Evolutionary conservation across 768 basidiomycete species (phyloP).

Genomic region (Paxillus rubicundulus): DNA sequence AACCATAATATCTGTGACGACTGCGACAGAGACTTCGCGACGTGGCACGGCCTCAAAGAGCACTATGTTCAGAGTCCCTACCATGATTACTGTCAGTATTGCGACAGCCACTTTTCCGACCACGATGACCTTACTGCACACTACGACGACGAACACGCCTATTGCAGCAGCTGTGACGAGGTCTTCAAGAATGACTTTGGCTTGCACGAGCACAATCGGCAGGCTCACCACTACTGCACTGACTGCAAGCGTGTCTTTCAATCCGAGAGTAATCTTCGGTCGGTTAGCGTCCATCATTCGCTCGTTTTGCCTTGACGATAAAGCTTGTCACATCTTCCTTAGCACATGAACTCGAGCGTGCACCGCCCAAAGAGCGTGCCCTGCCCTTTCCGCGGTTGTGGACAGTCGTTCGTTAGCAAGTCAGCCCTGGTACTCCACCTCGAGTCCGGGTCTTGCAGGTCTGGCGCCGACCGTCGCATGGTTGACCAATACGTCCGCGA

Average conservation of each 20-base stretch:
- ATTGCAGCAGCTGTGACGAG: slow-evolving; percentile 41
- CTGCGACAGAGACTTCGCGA: slow-evolving; percentile 47
- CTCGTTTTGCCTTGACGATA: neutral
- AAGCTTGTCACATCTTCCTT: neutral
- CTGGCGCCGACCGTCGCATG: slow-evolving; percentile 43
- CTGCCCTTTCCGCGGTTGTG: slow-evolving; percentile 45
- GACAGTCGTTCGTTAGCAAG: slow-evolving; percentile 44
- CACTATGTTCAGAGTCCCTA: slow-evolving; percentile 50
- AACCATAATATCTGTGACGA: slow-evolving; percentile 44
- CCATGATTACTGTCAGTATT: slow-evolving; percentile 54
- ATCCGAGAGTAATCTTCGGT: slow-evolving; percentile 15
- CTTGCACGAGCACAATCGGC: slow-evolving; percentile 48
- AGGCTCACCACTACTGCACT: slow-evolving; percentile 43
- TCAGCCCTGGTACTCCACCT: slow-evolving; percentile 61
- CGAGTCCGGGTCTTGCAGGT: slow-evolving; percentile 57
- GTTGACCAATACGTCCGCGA: slow-evolving; percentile 36
- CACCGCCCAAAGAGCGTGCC: slow-evolving; percentile 43
- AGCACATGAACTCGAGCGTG: slow-evolving; percentile 53
- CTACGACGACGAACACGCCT: slow-evolving; percentile 38
- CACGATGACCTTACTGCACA: slow-evolving; percentile 39
- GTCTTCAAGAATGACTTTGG: slow-evolving; percentile 41
- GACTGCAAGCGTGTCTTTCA: slow-evolving; percentile 44
- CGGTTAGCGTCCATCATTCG: slow-evolving; percentile 5
- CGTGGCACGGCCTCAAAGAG: slow-evolving; percentile 38
- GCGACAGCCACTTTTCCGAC: slow-evolving; percentile 42